Base-by-base conservation (phyloP, 148 eudicot species). In the Chenopodium album region DNA sequence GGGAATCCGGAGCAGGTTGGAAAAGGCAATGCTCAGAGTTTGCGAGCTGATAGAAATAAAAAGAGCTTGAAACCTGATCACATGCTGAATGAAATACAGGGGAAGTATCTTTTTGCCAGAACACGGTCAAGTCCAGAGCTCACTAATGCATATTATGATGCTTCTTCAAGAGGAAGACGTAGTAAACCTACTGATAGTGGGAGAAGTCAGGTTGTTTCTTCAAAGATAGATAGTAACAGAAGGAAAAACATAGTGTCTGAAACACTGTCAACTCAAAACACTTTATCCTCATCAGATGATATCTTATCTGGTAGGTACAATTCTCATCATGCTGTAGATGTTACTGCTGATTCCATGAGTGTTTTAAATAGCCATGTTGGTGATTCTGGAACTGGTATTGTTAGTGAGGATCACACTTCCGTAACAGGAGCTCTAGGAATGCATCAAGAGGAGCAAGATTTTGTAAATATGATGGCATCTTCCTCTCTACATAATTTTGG, bases 121-220 rank as follows among this genome's bases (percentile, higher is more conserved):
- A 95, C 97, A 75, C 87, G 86, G 34, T 95, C 97, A 59, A 92
- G 95, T 85, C 98, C 98, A 41, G 96, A 93, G 84, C 94, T 95
- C 29, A 89, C 91, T n/a, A 90, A 93, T 65, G 46, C 86, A 28
- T 88, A 85, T 60, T 65, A 77, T 80, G 93, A 86, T 72, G 80
- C 76, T 29, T 82, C 89, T 75, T 88, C 88, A 82, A 89, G 80
- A 81, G 76, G 75, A 79, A 85, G 88, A 73, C 86, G 19, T 56
- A 75, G 69, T 72, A 89, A 83, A 85, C 80, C 84, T 68, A 71
- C 83, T 56, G 92, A 90, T 67, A 88, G 78, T 89, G 85, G 76
- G 79, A 89, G 88, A 82, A 52, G 26, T 19, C 92, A 88, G 68
- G 67, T 75, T 68, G 78, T 75, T 76, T 70, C 83, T 76, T 28